A percentile compares a stretch with the other conserved stretches of the same genome.
These are phyloP conservation scores for Penicillium coffeae DNA, from an alignment of 495 filamentous ascomycete genomes.

Conservation along the genomic window DNA sequence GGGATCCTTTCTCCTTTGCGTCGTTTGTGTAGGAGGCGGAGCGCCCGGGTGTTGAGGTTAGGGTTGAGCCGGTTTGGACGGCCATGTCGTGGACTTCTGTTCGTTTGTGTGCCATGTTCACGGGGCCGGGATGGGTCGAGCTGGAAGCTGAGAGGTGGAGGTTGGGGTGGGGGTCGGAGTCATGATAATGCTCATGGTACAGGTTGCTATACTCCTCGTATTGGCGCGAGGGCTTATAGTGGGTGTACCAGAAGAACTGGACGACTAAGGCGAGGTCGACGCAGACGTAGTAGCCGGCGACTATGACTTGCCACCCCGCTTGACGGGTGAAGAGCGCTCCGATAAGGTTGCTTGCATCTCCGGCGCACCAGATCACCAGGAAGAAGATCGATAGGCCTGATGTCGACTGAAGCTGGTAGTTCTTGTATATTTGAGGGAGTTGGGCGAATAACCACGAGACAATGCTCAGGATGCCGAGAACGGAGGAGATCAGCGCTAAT, in stretches of 20 bases:
- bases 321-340: constrained; percentile 64
- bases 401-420: constrained; percentile 60
- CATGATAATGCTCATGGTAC: constrained; percentile 9
- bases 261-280: constrained; percentile 60
- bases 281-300: constrained; percentile 64
- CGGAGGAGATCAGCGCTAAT: constrained; percentile 61
- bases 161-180: constrained; percentile 20
- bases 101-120: constrained; percentile 17
- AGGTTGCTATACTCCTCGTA: constrained; percentile 27
- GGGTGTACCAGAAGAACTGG: constrained; percentile 69
- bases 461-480: constrained; percentile 63
- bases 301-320: constrained; percentile 66
- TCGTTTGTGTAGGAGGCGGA: constrained; percentile 39
- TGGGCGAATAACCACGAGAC: constrained; percentile 75
- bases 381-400: constrained; percentile 68
- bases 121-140: constrained; percentile 12
- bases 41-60: constrained; percentile 16
- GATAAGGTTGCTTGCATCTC: constrained; percentile 64
- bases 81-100: constrained; percentile 30
- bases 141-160: constrained; percentile 24
- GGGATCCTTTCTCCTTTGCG: constrained; percentile 32
- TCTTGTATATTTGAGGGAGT: constrained; percentile 71
- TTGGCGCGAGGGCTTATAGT: constrained; percentile 38
- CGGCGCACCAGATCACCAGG: constrained; percentile 64
- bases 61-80: constrained; percentile 22